Percentiles rank a stretch among this genome's conserved stretches.
Evolutionary conservation across 176 grass and related monocot genomes (phyloP).

Genomic region (bread wheat (Triticum aestivum)): IWGSC_CS_RefSeq_v2.1 NC_057809.1:251107353-251107852

Average conservation of each 20-base stretch:
- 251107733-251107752: constrained; percentile 20
- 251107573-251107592: constrained; percentile 73
- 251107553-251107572: constrained; percentile 83
- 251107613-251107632: constrained; percentile 91
- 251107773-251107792: constrained; percentile 19
- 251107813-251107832: constrained; percentile 73
- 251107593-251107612: constrained; percentile 86
- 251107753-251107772: constrained; percentile 11
- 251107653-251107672: constrained; percentile 73
- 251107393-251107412: not conserved
- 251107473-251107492: not conserved
- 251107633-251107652: constrained; percentile 71
- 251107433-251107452: not conserved
- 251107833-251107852: constrained; percentile 77
- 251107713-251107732: constrained; percentile 17
- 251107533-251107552: constrained; percentile 11
- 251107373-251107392: not conserved
- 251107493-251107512: not conserved
- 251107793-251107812: constrained; percentile 31
- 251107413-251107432: not conserved
- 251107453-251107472: not conserved
- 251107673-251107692: constrained; percentile 94
- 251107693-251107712: constrained; percentile 77
- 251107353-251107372: not conserved
- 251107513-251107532: constrained; percentile 21